Base-by-base conservation (phyloP, 176 grass and related monocot species). In the Musa schizocarpa region DNA sequence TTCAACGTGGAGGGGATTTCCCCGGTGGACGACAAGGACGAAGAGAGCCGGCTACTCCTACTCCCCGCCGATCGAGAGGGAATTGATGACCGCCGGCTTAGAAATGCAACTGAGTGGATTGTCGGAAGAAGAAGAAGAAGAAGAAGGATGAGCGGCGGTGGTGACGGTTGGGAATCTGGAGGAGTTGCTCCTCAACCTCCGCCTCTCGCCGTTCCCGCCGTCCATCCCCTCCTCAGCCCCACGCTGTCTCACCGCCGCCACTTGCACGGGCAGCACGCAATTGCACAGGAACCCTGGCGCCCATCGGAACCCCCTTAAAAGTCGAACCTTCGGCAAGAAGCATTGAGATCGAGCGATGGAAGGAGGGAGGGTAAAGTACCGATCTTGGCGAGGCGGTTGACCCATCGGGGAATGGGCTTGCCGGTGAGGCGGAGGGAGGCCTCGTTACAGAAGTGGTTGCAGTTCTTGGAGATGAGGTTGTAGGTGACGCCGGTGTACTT, bases 381-480 rank as follows among this genome's bases (percentile, higher is more conserved):
- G 13, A 74, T 74, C 53, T 59, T 74, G 54, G 72, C 72, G 53
- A 74, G 72, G 54, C 72, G 72, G 25, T 74, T 74, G 54, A 74
- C 72, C 72, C 72, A 74, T 13, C 19, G 25, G 54, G 72, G 72
- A 26, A 74, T 74, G 53, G 72, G 54, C 24, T 58, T 55, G 23
- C 26, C 24, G 72, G 53, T 29, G 72, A 74, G 72, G 53, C 72
- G 72, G 20, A 34, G 72, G 72, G 54, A 74, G 72, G 54, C 26
- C 13, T 48, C 54, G 72, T 74, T 34, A 54, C 72, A 74, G 72
- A 74, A 74, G 53, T 74, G 72, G 53, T 74, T 74, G 54, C 72
- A 74, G 72, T 74, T 74, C 72, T 74, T 74, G 54, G 72, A 59
- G 54, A 74, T 74, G 25, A 74, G 72, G 72, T 74, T 74, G 54